Evolutionary conservation across 345 rosid species (phyloP).

Genomic region (Microcos paniculata): DNA sequence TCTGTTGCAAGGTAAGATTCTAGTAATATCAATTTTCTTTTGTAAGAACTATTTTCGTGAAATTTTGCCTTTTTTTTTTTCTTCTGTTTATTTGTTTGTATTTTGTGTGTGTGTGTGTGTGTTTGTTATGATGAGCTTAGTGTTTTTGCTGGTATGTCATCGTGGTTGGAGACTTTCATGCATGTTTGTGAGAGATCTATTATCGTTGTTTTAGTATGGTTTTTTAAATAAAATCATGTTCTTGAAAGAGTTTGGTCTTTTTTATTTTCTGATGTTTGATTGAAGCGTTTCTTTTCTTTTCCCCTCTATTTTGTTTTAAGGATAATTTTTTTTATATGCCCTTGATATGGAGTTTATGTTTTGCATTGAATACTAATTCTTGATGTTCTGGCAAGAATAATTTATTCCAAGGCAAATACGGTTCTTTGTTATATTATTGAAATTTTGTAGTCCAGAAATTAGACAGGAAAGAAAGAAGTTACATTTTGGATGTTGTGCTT

Average conservation of each 20-base stretch:
- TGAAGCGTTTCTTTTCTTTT: background rate
- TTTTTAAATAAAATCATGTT: background rate
- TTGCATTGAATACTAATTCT: background rate
- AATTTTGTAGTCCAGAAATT: background rate
- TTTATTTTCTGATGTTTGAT: background rate
- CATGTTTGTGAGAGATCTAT: background rate
- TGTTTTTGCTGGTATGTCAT: background rate
- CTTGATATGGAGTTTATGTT: background rate
- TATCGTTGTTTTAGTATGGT: background rate
- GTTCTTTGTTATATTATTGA: background rate
- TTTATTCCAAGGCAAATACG: background rate
- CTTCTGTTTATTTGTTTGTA: background rate
- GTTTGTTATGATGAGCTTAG: background rate
- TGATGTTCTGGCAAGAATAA: background rate
- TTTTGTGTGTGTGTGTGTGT: too few species aligned
- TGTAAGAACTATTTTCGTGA: conserved; percentile 1
- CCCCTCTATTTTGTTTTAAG: background rate
- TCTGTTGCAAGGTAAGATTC: conserved; percentile 73
- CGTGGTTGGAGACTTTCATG: background rate
- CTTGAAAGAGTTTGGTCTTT: background rate
- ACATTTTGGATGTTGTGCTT: background rate
- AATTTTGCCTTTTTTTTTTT: background rate
- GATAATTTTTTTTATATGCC: background rate
- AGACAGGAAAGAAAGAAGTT: background rate
- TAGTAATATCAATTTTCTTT: background rate